phyloP scores from a whole-genome alignment of 306 rosid genomes.

The Mucuna pruriens region DNA sequence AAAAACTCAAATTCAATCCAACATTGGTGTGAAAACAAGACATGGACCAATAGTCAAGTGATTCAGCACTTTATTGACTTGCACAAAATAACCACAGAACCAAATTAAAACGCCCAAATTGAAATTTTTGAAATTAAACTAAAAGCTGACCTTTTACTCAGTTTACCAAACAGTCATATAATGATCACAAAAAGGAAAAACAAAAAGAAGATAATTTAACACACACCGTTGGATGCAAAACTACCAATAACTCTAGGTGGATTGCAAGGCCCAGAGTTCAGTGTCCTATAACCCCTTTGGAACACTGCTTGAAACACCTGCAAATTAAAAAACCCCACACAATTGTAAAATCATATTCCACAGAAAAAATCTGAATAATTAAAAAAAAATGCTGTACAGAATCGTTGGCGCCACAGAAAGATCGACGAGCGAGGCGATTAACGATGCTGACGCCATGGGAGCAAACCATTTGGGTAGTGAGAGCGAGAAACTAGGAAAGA shows the following conservation, averaged over 20 bases:
- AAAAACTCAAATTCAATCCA: not conserved
- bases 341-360: conserved; percentile 8
- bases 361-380: not conserved
- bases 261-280: conserved; percentile 54
- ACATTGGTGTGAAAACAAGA: conserved; percentile 11
- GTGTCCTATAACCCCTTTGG: conserved; percentile 53
- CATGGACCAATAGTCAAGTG: not conserved
- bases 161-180: not conserved
- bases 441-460: conserved; percentile 63
- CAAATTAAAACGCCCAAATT: conserved; percentile 16
- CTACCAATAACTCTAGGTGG: conserved; percentile 48
- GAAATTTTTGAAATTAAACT: not conserved
- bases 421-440: conserved; percentile 61
- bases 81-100: not conserved
- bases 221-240: conserved; percentile 53
- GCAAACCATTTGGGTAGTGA: conserved; percentile 67
- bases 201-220: not conserved
- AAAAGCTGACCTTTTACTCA: not conserved
- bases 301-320: conserved; percentile 57
- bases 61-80: not conserved
- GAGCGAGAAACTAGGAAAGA: not conserved
- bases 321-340: conserved; percentile 4
- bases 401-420: conserved; percentile 39
- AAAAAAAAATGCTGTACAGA: conserved; percentile 37
- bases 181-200: not conserved